Base-by-base conservation (phyloP, 306 rosid species). In the Quercus rubra region DNA sequence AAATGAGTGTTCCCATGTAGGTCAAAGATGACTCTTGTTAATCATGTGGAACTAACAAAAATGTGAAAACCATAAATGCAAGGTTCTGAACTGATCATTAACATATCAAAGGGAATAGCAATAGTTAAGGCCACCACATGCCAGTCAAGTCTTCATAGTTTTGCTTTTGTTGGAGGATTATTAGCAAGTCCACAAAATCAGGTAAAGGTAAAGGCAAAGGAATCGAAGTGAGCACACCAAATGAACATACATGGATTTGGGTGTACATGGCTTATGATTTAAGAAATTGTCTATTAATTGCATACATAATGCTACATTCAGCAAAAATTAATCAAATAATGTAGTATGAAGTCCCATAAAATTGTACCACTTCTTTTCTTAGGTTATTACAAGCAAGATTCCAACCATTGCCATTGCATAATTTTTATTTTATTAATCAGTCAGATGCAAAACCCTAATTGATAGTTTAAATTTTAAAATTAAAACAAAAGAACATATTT, bases 241-340 rank as follows among this genome's bases (percentile, higher is more conserved):
- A 56, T n/a, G 73, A 70, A 27, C 73, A 79, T 20, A 77, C 63
- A 79, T 30, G 23, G 59, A 77, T 67, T 41, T 63, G 43, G 76
- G 33, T 31, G 64, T 57, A 62, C 51, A 82, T 14, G 67, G 7
- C 73, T 28, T 66, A 55, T 15, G 1, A 13, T 4, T 38, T 28
- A 61, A 10, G 41, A 13, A 62, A 11, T 62, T 27, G 41, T 19
- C 38, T 10, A 70, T 56, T 35, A 69, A 31, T 68, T 12, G 9
- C 11, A 73, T 21, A 2, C 31, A 33, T 18, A 3, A 52, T 3
- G 19, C 43, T 6, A 57, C 49, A 21, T 25, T 46, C 17, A 19
- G 7, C 49, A 7, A 6, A 6, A 23, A 14, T 1, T 21, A 35
- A 10, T 0, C 5, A 6, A 19, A 70, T 20, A 10, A 20, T 17